Base-by-base conservation (phyloP, 257 asterid genomes). In the Ballota nigra region DNA sequence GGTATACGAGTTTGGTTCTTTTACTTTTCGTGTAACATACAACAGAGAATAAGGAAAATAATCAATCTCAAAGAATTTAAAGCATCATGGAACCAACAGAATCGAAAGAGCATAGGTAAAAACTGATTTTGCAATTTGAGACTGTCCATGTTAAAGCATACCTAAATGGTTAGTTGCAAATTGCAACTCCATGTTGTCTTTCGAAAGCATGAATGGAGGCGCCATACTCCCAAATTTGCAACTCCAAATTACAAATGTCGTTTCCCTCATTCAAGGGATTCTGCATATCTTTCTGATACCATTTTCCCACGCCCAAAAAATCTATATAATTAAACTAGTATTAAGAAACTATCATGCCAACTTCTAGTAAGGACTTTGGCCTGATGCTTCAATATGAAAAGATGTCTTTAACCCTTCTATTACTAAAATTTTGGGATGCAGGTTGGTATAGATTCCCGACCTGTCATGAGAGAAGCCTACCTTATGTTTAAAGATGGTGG, bases 401-500 rank as follows among this genome's bases (percentile, higher is more conserved):
- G 47, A 69, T 65, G 45, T 8, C 62, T 41, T 71, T 22, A n/a
- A n/a, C 70, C 28, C 55, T 31, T 70, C 26, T 60, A 82, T 70
- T 41, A 72, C 65, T 53, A 8, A 18, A 19, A 38, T 33, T 13
- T 34, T 2, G 10, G 5, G 56, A 58, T 71, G 75, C 83, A 92
- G 97, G 97, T 93, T 53, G 96, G 96, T 74, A 69, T 53, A 78
- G 98, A 93, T 84, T 53, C 96, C 10, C 92, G 96, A 23, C 87
- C 96, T 66, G 87, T 81, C 70, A 93, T 93, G 96, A 78, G 90
- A 78, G 89, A 85, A 77, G 88, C 87, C 24, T 89, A 91, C 74
- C 16, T 47, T 79, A 70, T 89, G 95, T 89, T 93, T 75, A 93
- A 84, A 82, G 89, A 85, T 49, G 96, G 97, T 2, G 96, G 92